These are phyloP conservation scores for Kazachstania sp. DNA, from an alignment of 1,139 yeast species.

Conservation along the genomic window DNA sequence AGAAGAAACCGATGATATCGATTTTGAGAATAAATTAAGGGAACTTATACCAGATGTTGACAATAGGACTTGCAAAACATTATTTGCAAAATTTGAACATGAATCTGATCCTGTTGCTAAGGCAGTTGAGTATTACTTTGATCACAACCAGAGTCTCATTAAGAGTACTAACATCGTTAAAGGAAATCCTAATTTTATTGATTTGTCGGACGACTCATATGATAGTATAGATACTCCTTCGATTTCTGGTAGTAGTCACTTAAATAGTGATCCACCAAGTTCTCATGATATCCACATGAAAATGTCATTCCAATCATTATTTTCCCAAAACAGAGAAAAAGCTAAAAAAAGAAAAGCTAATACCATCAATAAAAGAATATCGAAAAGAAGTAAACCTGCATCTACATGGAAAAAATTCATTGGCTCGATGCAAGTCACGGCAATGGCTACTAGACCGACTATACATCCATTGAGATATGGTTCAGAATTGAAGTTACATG, in stretches of 20 bases:
- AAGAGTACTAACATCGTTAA: neutral
- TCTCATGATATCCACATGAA: neutral
- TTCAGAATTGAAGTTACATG: conserved; percentile 38
- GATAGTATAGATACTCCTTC: neutral
- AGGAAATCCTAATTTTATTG: neutral
- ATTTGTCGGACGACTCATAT: neutral
- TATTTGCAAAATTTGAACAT: conserved; percentile 7
- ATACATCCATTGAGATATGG: conserved; percentile 43
- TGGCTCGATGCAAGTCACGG: conserved; percentile 66
- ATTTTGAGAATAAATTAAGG: conserved; percentile 4
- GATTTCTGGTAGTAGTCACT: neutral
- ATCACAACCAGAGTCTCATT: conserved; percentile 1
- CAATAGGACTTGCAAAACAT: neutral
- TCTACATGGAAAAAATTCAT: conserved; percentile 39
- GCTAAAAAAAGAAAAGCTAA: conserved; percentile 3
- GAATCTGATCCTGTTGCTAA: conserved; percentile 3
- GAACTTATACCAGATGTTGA: conserved; percentile 10
- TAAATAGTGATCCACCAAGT: neutral
- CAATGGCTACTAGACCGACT: conserved; percentile 81
- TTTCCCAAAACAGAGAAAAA: neutral
- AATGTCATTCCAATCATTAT: neutral
- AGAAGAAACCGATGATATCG: neutral
- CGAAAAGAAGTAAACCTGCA: conserved; percentile 2
- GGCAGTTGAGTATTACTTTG: conserved; percentile 10
- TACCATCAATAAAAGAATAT: neutral